Evolutionary conservation across 2,329 filamentous ascomycete species (phyloP).

Genomic region (Arthrobotrys entomopaga): DNA sequence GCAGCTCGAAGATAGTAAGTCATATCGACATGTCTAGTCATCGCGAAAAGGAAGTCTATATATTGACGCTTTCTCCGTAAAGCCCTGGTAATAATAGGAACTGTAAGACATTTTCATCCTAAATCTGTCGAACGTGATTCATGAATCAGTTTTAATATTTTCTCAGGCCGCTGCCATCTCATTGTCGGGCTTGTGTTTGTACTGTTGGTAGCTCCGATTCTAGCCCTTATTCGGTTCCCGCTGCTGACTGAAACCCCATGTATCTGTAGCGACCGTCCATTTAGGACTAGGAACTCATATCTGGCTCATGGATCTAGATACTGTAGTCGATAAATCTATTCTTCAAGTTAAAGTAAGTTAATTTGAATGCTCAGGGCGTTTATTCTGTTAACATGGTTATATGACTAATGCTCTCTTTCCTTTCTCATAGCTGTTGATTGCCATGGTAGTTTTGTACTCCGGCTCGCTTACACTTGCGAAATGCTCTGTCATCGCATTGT

Average conservation of each 20-base stretch:
- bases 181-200: slow-evolving; percentile 5
- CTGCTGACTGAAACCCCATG: neutral
- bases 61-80: neutral
- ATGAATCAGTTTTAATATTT: neutral
- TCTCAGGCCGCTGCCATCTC: slow-evolving; percentile 1
- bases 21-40: neutral
- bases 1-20: slow-evolving; percentile 22
- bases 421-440: neutral
- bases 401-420: neutral
- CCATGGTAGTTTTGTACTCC: slow-evolving; percentile 14
- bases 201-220: neutral
- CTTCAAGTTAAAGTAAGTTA: slow-evolving; percentile 10
- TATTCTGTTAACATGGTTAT: neutral
- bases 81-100: slow-evolving; percentile 24
- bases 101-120: neutral
- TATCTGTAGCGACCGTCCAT: neutral
- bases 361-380: neutral
- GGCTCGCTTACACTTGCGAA: slow-evolving; percentile 22
- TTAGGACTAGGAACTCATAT: slow-evolving; percentile 10
- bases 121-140: neutral
- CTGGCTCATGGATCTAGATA: slow-evolving; percentile 13
- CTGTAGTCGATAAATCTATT: slow-evolving; percentile 1
- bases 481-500: slow-evolving; percentile 21
- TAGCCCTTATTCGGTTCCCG: neutral
- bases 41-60: neutral